Conservation (phyloP, 768 basidiomycete species). For the Pisolithus microcarpus region DNA sequence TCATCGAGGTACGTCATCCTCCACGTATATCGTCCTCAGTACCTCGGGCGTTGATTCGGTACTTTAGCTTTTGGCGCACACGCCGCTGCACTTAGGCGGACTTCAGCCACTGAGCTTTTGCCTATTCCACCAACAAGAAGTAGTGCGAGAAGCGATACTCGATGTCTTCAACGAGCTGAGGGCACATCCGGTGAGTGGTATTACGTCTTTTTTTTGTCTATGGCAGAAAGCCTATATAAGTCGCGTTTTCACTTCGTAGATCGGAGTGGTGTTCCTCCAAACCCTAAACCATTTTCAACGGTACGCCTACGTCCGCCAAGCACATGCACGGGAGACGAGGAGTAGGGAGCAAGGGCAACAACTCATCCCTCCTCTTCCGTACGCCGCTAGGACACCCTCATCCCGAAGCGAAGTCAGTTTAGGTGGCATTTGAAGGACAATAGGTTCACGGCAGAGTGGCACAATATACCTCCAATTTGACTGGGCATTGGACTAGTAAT, state of each 20-base stretch:
- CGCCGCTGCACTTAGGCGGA: slow-evolving; percentile 74
- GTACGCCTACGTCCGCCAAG: slow-evolving; percentile 80
- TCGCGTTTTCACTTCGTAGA: slow-evolving; percentile 34
- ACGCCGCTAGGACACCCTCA: slow-evolving; percentile 34
- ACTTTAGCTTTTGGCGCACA: slow-evolving; percentile 66
- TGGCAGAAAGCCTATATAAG: slow-evolving; percentile 1
- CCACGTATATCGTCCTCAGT: not conserved
- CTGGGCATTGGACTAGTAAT: not conserved
- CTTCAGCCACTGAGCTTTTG: slow-evolving; percentile 82
- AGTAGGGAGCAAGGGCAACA: slow-evolving; percentile 27
- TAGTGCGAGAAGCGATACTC: slow-evolving; percentile 70
- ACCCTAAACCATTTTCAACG: slow-evolving; percentile 84
- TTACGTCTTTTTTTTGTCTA: not conserved
- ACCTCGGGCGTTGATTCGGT: not conserved
- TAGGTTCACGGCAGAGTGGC: not conserved
- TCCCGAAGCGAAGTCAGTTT: slow-evolving; percentile 42
- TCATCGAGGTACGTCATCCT: slow-evolving; percentile 60
- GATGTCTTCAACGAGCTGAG: slow-evolving; percentile 80
- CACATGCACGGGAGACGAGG: slow-evolving; percentile 55
- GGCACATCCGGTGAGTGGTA: slow-evolving; percentile 55
- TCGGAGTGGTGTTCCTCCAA: slow-evolving; percentile 72
- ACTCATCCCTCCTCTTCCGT: slow-evolving; percentile 27
- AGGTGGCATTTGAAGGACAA: slow-evolving; percentile 21
- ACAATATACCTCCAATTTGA: not conserved
- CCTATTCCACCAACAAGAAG: slow-evolving; percentile 80